These are phyloP conservation scores for Cystobasidium ongulense DNA, from an alignment of 768 basidiomycete genomes.

Conservation along the genomic window DNA sequence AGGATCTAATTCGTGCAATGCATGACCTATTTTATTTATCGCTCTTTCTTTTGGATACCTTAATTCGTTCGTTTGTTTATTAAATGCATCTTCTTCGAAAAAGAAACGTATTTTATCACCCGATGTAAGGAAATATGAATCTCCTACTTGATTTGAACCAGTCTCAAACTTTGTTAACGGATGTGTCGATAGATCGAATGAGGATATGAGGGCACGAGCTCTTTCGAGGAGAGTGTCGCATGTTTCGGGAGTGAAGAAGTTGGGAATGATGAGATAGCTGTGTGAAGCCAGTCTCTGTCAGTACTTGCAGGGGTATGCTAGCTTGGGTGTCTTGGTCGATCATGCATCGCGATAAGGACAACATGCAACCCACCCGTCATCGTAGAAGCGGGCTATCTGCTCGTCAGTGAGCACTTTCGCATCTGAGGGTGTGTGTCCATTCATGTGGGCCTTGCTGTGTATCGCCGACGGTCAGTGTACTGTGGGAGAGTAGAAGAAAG, in stretches of 20 bases:
- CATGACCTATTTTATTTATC: conserved; percentile 79
- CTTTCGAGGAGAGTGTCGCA: conserved; percentile 58
- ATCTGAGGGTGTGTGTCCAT: background rate
- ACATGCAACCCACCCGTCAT: conserved; percentile 17
- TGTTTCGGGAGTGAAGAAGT: conserved; percentile 60
- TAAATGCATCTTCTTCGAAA: conserved; percentile 79
- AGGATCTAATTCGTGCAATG: conserved; percentile 75
- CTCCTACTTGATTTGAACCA: conserved; percentile 43
- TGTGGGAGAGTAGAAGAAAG: too few relatives aligned
- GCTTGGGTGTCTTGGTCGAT: too few relatives aligned
- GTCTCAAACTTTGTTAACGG: conserved; percentile 91
- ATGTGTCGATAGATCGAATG: conserved; percentile 68
- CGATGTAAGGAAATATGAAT: conserved; percentile 83
- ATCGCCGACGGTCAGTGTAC: background rate
- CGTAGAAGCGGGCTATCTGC: conserved; percentile 25
- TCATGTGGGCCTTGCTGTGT: background rate
- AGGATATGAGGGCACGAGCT: conserved; percentile 66
- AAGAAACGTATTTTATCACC: conserved; percentile 69
- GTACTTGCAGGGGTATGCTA: too few relatives aligned
- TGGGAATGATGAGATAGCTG: conserved; percentile 56
- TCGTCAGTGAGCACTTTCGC: background rate
- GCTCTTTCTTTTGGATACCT: conserved; percentile 54
- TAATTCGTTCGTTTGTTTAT: conserved; percentile 59
- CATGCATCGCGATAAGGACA: background rate
- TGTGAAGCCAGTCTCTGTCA: conserved; percentile 5